Percentiles rank a stretch among this genome's conserved stretches.
phyloP scores from a whole-genome alignment of 345 rosid genomes.

The Eucalyptus virginea region DNA sequence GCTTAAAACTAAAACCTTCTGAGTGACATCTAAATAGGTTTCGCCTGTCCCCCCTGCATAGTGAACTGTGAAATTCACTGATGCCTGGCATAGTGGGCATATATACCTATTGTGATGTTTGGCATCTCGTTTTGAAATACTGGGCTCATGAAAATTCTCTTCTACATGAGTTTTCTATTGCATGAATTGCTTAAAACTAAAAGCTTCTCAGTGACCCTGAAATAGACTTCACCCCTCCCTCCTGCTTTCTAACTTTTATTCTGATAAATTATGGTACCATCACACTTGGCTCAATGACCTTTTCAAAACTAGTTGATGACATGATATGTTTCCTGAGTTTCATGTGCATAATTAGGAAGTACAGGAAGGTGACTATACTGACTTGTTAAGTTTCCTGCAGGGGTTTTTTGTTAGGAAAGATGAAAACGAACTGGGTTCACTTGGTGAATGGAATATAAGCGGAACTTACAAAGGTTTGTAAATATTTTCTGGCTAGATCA shows the following conservation, averaged over 20 bases:
- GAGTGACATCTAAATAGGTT: too few relatives aligned
- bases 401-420: conserved; percentile 65
- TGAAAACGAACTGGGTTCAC: conserved; percentile 53
- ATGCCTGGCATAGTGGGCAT: neutral
- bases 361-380: neutral
- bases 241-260: neutral
- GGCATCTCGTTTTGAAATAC: neutral
- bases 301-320: neutral
- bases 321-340: neutral
- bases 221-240: neutral
- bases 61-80: neutral
- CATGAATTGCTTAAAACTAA: neutral
- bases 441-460: conserved; percentile 84
- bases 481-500: neutral
- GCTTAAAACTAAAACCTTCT: neutral
- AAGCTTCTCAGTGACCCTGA: neutral
- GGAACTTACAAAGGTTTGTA: conserved; percentile 93
- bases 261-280: neutral
- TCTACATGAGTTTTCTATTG: neutral
- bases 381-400: conserved; percentile 29
- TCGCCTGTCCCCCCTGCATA: too few relatives aligned
- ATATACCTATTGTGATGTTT: neutral
- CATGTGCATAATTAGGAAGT: neutral
- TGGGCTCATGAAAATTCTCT: neutral
- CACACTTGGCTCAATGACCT: neutral